phyloP scores from a whole-genome alignment of 352 stramenopile species.

The Blastocystis sp. region DNA sequence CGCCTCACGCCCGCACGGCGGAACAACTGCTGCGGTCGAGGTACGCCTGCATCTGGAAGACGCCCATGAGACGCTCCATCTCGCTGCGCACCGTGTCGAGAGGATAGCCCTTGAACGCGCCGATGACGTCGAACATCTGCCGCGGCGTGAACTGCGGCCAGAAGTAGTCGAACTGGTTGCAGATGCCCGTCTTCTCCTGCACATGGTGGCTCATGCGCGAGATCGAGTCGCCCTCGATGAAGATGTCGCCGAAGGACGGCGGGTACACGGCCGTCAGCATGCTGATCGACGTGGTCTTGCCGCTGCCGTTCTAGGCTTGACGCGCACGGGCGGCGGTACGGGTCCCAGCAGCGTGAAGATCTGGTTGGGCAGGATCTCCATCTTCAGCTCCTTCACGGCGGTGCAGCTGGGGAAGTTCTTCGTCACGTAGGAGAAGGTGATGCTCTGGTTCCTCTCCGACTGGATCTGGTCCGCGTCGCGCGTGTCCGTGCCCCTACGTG shows the following conservation, averaged over 20 bases:
- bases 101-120: constrained; percentile 39
- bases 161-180: constrained; percentile 67
- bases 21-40: not conserved
- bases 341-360: constrained; percentile 57
- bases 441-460: not conserved
- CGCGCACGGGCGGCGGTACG: not conserved
- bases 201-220: not conserved
- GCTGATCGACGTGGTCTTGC: constrained; percentile 67
- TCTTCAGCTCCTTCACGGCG: constrained; percentile 40
- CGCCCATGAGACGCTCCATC: not conserved
- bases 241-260: constrained; percentile 61
- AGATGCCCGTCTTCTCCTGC: constrained; percentile 48
- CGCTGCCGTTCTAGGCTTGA: constrained; percentile 61
- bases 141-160: constrained; percentile 54
- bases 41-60: constrained; percentile 40
- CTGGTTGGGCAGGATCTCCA: constrained; percentile 42
- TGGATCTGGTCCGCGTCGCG: constrained; percentile 11
- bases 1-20: not conserved
- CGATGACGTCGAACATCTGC: constrained; percentile 62
- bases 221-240: constrained; percentile 41
- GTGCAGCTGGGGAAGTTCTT: constrained; percentile 41
- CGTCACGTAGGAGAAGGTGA: constrained; percentile 30
- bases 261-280: constrained; percentile 61
- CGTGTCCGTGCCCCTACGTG: not conserved
- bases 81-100: not conserved